Base-by-base conservation (phyloP, 345 rosid genomes). In the Gossypium longicalyx region DNA sequence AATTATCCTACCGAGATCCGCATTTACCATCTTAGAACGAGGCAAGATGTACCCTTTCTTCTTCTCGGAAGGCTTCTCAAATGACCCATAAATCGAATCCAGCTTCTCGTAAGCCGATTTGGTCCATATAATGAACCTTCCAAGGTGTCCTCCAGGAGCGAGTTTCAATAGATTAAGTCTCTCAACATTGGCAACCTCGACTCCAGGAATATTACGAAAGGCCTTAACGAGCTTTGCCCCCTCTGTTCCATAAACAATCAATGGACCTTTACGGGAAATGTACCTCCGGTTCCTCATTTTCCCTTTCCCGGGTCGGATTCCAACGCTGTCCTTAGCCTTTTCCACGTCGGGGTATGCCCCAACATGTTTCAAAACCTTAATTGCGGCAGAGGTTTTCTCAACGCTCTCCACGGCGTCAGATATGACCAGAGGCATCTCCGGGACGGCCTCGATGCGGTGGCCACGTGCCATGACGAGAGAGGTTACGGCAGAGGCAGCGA, bases 61-160 rank as follows among this genome's bases (percentile, higher is more conserved):
- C 91, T 84, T 90, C 86, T 93, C 97, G 0, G 98, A 88, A 0
- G 78, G 71, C 80, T 91, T 93, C 12, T 93, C 97, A 5, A 95
- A 91, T 0, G 96, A 82, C 0, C 99, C 99, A 16, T 90, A 95
- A 68, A 95, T 88, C 11, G 91, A 83, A 38, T 95, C 99, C 4
- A 95, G 88, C 86, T 90, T 95, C 82, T 93, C 98, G 9, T 93
- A 86, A 23, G 98, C 99, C 9, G 94, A 87, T 69, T 90, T 93
- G 7, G 99, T 91, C 99, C 98, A 95, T 60, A 95, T 87, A 23
- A 95, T 90, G 71, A 95, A 91, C 72, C 99, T 76, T n/a, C 99
- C 99, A 2, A 95, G 85, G 71, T 95, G 99, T 29, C 99, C 99
- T 74, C 98, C 99, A 6, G 99, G 99, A 34, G 99, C 98, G 5